Conservation (phyloP, 345 rosid species). For the Boechera retrofracta region DNA sequence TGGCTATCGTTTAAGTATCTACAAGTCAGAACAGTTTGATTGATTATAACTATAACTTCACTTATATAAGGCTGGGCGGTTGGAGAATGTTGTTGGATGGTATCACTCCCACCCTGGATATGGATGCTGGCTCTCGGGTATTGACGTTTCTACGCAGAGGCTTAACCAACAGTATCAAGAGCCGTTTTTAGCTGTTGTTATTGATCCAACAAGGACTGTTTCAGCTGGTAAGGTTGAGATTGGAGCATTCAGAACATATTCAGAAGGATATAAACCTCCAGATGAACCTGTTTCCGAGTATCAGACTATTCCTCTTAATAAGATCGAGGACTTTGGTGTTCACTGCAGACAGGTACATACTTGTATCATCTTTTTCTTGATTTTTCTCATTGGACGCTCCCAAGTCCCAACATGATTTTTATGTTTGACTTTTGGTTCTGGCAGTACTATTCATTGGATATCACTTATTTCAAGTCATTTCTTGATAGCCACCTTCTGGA, state of each 20-base stretch:
- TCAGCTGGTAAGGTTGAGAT: slow-evolving; percentile 99
- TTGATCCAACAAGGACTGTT: slow-evolving; percentile 98
- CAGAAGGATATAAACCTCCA: slow-evolving; percentile 52
- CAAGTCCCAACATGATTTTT: background rate
- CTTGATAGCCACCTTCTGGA: slow-evolving; percentile 97
- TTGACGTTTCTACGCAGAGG: slow-evolving; percentile 98
- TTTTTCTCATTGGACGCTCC: background rate
- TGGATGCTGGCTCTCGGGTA: slow-evolving; percentile 99
- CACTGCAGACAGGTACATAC: slow-evolving; percentile 89
- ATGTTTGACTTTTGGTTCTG: slow-evolving; percentile 36
- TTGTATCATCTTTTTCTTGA: background rate
- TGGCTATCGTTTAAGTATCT: background rate
- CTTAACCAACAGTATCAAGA: slow-evolving; percentile 96
- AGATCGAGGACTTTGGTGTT: slow-evolving; percentile 48
- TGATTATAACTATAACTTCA: slow-evolving; percentile 5
- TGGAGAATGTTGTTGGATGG: slow-evolving; percentile 94
- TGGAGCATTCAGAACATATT: slow-evolving; percentile 96
- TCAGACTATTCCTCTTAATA: slow-evolving; percentile 92
- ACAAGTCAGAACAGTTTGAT: slow-evolving; percentile 43
- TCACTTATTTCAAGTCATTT: slow-evolving; percentile 95
- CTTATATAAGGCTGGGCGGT: slow-evolving; percentile 74
- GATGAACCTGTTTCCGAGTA: slow-evolving; percentile 58
- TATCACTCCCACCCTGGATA: slow-evolving; percentile 96
- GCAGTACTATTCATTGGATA: slow-evolving; percentile 93
- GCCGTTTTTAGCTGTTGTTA: slow-evolving; percentile 91